Percentiles rank a stretch among this genome's conserved stretches.
phyloP scores from a whole-genome alignment of 805 yeast species.

The Dipodascus geniculatus region DNA sequence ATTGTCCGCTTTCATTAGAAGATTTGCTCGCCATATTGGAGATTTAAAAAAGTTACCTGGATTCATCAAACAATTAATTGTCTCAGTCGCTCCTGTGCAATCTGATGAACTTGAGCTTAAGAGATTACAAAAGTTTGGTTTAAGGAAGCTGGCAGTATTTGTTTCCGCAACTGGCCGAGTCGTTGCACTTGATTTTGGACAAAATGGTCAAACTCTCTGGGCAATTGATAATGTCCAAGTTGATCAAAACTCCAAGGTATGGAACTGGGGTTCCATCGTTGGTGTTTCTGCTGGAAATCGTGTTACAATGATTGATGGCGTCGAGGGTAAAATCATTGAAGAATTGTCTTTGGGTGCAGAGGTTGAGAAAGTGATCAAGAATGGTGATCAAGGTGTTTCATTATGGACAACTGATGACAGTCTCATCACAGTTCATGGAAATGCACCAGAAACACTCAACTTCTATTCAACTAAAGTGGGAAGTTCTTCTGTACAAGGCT shows the following conservation, averaged over 20 bases:
- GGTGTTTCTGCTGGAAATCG: slow-evolving; percentile 10
- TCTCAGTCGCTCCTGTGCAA: background rate
- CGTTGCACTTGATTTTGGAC: slow-evolving; percentile 21
- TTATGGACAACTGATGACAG: background rate
- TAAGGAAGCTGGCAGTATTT: slow-evolving; percentile 23
- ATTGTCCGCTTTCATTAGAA: slow-evolving; percentile 17
- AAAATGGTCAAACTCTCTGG: slow-evolving; percentile 20
- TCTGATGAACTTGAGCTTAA: background rate
- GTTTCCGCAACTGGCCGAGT: slow-evolving; percentile 20
- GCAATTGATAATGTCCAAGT: slow-evolving; percentile 7
- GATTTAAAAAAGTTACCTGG: slow-evolving; percentile 13
- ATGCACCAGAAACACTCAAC: background rate
- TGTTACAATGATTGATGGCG: slow-evolving; percentile 11
- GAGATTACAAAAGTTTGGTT: slow-evolving; percentile 20
- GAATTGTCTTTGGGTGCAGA: background rate
- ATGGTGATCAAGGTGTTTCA: background rate
- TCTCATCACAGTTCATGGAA: background rate
- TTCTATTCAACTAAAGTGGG: slow-evolving; percentile 6
- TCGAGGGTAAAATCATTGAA: slow-evolving; percentile 6
- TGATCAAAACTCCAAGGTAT: background rate
- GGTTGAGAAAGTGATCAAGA: background rate
- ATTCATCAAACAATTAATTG: slow-evolving; percentile 1
- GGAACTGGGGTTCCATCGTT: slow-evolving; percentile 2
- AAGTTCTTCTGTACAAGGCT: slow-evolving; percentile 12
- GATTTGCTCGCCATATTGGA: slow-evolving; percentile 18